A percentile compares a stretch with the other conserved stretches of the same genome.
These are phyloP conservation scores for Euphorbia tirucalli DNA, from an alignment of 345 rosid species.

Conservation along the genomic window DNA sequence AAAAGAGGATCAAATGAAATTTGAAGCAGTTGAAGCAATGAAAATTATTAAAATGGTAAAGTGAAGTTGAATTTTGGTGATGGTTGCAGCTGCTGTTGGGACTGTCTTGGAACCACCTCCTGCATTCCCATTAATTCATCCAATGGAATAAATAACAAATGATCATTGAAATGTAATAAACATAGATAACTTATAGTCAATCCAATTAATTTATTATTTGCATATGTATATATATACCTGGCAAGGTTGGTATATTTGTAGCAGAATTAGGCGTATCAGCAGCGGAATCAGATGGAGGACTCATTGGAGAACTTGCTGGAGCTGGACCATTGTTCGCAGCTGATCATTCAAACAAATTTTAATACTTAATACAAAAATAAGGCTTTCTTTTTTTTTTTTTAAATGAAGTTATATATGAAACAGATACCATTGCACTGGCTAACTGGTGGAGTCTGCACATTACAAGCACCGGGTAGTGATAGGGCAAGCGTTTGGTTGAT, in stretches of 20 bases:
- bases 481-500: slow-evolving; percentile 41
- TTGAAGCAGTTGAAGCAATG: slow-evolving; percentile 10
- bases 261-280: slow-evolving; percentile 24
- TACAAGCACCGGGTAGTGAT: slow-evolving; percentile 38
- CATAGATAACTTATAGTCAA: too few species aligned
- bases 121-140: slow-evolving; percentile 3
- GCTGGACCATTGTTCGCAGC: slow-evolving; percentile 12
- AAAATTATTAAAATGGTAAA: slow-evolving; percentile 4
- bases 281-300: slow-evolving; percentile 29
- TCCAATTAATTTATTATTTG: too few species aligned
- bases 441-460: slow-evolving; percentile 34
- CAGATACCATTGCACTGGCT: slow-evolving; percentile 38
- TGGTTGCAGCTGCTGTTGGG: slow-evolving; percentile 26
- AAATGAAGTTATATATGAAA: neutral
- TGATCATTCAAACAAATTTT: neutral
- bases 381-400: too few species aligned
- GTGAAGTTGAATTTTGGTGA: slow-evolving; percentile 10
- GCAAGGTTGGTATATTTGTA: slow-evolving; percentile 21
- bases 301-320: slow-evolving; percentile 17
- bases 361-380: neutral
- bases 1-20: slow-evolving; percentile 8
- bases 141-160: neutral
- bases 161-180: slow-evolving; percentile 1
- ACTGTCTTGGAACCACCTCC: slow-evolving; percentile 40
- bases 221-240: too few species aligned